A percentile compares a stretch with the other conserved stretches of the same genome.
Evolutionary conservation across 257 asterid species (phyloP).

Genomic region (Ligustrum vulgare): DNA sequence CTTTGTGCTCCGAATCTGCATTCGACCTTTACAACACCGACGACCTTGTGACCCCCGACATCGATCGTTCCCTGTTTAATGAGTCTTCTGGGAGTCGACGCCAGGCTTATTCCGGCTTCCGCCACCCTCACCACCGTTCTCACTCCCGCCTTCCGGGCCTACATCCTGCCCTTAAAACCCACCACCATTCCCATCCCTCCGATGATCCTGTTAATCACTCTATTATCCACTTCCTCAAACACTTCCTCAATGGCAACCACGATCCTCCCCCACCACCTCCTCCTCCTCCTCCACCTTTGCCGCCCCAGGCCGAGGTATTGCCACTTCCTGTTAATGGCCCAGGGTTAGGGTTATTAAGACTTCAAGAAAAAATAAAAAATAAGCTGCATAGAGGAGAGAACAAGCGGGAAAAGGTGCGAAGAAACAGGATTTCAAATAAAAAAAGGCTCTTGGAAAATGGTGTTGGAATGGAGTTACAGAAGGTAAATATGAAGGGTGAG

Average conservation of each 20-base stretch:
- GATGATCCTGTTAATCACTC: conserved; percentile 73
- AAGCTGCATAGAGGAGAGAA: conserved; percentile 32
- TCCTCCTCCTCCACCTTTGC: conserved; percentile 45
- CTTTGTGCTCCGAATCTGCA: conserved; percentile 56
- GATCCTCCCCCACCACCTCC: conserved; percentile 72
- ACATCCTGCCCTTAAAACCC: conserved; percentile 49
- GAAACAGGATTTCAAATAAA: conserved; percentile 28
- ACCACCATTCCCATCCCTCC: conserved; percentile 32
- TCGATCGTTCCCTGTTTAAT: conserved; percentile 78
- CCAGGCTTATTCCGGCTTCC: conserved; percentile 74
- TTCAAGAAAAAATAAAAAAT: conserved; percentile 38
- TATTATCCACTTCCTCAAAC: conserved; percentile 69
- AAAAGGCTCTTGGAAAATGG: conserved; percentile 41
- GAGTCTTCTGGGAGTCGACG: conserved; percentile 92
- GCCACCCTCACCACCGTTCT: conserved; percentile 58
- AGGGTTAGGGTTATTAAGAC: conserved; percentile 42
- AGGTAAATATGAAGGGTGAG: conserved; percentile 58
- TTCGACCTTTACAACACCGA: conserved; percentile 47
- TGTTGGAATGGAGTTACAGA: conserved; percentile 44
- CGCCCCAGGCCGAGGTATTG: conserved; percentile 27
- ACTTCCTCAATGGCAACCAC: conserved; percentile 44
- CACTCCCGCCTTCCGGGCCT: conserved; percentile 69
- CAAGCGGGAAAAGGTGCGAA: conserved; percentile 49
- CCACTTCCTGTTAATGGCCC: not conserved
- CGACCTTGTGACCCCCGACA: conserved; percentile 58